Evolutionary conservation across 1,139 yeast species (phyloP).

Genomic region (Yamadazyma friedrichii): DNA sequence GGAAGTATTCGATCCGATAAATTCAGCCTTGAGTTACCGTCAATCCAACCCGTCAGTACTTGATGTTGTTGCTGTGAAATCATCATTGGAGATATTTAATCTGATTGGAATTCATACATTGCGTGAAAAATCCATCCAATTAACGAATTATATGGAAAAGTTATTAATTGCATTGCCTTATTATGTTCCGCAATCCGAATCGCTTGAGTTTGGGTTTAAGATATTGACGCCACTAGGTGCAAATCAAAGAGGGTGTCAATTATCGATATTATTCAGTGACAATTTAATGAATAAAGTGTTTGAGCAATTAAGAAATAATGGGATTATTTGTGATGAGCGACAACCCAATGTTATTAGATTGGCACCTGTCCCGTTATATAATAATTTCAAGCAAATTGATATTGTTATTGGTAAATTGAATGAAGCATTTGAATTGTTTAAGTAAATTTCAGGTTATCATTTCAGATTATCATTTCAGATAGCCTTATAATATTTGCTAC

Average conservation of each 20-base stretch:
- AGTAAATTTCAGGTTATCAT: neutral
- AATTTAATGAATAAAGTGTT: conserved; percentile 66
- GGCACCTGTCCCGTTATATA: conserved; percentile 84
- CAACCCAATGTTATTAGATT: conserved; percentile 83
- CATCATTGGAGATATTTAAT: conserved; percentile 63
- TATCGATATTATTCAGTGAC: conserved; percentile 64
- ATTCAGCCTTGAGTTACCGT: conserved; percentile 81
- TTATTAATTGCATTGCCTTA: conserved; percentile 43
- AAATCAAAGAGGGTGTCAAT: conserved; percentile 72
- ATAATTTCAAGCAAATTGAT: conserved; percentile 65
- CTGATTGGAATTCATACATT: conserved; percentile 56
- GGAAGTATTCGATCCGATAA: conserved; percentile 74
- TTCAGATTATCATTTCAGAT: too few relatives aligned
- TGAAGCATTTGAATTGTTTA: conserved; percentile 26
- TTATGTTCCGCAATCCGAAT: conserved; percentile 34
- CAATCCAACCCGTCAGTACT: conserved; percentile 92
- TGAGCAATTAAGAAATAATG: conserved; percentile 48
- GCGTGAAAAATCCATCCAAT: conserved; percentile 52
- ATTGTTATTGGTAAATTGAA: conserved; percentile 47
- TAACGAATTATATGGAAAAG: conserved; percentile 59
- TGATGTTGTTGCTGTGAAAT: conserved; percentile 69
- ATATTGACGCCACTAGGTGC: conserved; percentile 70
- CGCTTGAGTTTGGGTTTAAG: conserved; percentile 46
- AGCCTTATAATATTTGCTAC: too few relatives aligned
- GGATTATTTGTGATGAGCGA: conserved; percentile 83